Conservation (phyloP, 2,329 filamentous ascomycete species). For the Colletotrichum agaves region DNA sequence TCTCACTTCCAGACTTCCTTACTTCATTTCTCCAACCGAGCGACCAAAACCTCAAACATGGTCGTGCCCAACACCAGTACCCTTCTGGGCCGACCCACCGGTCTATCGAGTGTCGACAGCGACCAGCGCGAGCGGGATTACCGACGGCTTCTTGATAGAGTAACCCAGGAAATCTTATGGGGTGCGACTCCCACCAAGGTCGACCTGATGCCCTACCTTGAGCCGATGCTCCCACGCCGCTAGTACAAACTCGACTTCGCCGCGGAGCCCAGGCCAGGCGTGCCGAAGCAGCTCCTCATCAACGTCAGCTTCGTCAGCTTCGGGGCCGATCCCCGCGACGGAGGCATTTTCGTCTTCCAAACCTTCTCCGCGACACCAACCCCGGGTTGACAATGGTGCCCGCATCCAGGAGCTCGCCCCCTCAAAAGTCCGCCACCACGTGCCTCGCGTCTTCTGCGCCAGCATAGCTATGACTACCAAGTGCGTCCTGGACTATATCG, state of each 20-base stretch:
- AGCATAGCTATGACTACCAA: background rate
- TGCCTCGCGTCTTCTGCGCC: constrained; percentile 14
- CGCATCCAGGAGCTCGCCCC: constrained; percentile 13
- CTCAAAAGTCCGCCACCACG: background rate
- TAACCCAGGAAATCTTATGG: background rate
- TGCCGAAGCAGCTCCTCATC: constrained; percentile 11
- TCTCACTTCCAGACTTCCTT: too few species aligned
- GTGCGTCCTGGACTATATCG: constrained; percentile 3
- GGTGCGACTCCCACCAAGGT: background rate
- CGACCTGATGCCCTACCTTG: background rate
- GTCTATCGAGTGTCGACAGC: background rate
- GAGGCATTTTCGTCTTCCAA: constrained; percentile 5
- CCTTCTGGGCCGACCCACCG: background rate
- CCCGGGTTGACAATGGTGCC: background rate
- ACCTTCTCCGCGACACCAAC: background rate
- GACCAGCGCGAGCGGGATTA: background rate
- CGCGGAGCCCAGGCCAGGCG: constrained; percentile 4
- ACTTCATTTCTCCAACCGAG: too few species aligned
- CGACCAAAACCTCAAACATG: background rate
- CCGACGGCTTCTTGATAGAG: background rate
- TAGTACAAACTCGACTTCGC: constrained; percentile 8
- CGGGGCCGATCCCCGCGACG: background rate
- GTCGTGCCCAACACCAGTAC: constrained; percentile 1
- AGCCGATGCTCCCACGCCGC: background rate
- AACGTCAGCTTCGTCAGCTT: constrained; percentile 7